Base-by-base conservation (phyloP, 208 protist species). In the Trypanosoma platydactyli region DNA sequence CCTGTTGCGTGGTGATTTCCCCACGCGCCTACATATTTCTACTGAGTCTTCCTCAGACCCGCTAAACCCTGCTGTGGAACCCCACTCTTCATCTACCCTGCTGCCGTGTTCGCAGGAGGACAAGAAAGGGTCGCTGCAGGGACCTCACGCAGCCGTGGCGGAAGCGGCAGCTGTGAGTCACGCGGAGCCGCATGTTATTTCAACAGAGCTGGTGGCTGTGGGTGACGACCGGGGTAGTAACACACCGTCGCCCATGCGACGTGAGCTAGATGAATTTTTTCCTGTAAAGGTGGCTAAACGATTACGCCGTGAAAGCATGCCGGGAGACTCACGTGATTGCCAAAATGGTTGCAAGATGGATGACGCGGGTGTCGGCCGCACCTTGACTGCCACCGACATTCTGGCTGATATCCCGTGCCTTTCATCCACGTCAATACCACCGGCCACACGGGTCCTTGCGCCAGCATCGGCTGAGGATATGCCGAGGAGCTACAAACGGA, bases 251-350 rank as follows among this genome's bases (percentile, higher is more conserved):
- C 76, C 69, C 11, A 58, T 68, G 29, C 69, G 70, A 11, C 65
- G 69, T 29, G 76, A 81, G 51, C 46, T 81, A 38, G 76, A 81
- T 20, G 76, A 56, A 24, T 77, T 77, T 60, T 81, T 81, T 58
- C 66, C 76, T 16, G n/a, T 64, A 5, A 54, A 15, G 13, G 42
- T 51, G 24, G 16, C 50, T 11, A 72, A 72, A 30, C 46, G 52
- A 18, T n/a, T 20, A 18, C 59, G 50, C n/a, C 67, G 41, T 9
- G 50, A 9, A 5, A 46, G 25, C 27, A 3, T 25, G 12, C 3
- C 44, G 40, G 53, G 41, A 4, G 54, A 33, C 11, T 51, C 20
- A 20, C 44, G 30, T 53, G 11, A 16, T 45, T 24, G 38, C 54
- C 60, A 22, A 55, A 45, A 42, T 33, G n/a, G 49, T 13, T 6